Conservation (phyloP, 164 flowering plant species). For the Santalum album region DNA sequence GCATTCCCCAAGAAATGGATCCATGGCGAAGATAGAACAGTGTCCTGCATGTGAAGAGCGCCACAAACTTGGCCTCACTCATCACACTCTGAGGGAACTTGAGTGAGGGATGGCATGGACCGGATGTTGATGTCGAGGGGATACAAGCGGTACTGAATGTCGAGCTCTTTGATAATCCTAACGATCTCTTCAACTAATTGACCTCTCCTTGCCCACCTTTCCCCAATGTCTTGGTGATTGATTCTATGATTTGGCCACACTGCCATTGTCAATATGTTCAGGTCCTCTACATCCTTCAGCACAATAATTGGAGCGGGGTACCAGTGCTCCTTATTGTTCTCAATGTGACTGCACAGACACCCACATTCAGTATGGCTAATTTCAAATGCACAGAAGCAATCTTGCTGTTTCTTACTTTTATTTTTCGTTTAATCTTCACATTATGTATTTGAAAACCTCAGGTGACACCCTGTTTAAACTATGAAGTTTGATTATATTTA, state of each 20-base stretch:
- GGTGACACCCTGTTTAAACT: no score
- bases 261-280: slow-evolving; percentile 27
- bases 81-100: slow-evolving; percentile 21
- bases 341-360: slow-evolving; percentile 31
- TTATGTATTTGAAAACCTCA: no score
- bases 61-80: no score
- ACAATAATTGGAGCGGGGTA: slow-evolving; percentile 29
- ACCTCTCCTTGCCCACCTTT: slow-evolving; percentile 39
- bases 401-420: no score
- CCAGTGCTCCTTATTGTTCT: slow-evolving; percentile 56
- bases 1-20: no score
- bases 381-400: no score
- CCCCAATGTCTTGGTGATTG: slow-evolving; percentile 54
- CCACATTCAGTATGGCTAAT: no score
- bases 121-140: slow-evolving; percentile 46
- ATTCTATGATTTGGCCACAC: slow-evolving; percentile 47
- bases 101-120: slow-evolving; percentile 28
- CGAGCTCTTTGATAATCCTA: slow-evolving; percentile 40
- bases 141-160: slow-evolving; percentile 39
- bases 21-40: no score
- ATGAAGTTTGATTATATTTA: no score
- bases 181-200: slow-evolving; percentile 44
- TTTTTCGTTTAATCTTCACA: no score
- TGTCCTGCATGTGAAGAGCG: no score
- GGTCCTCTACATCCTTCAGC: slow-evolving; percentile 28